Evolutionary conservation across 2,329 filamentous ascomycete genomes (phyloP).

Genomic region (Cryphonectria carpinicola): DNA sequence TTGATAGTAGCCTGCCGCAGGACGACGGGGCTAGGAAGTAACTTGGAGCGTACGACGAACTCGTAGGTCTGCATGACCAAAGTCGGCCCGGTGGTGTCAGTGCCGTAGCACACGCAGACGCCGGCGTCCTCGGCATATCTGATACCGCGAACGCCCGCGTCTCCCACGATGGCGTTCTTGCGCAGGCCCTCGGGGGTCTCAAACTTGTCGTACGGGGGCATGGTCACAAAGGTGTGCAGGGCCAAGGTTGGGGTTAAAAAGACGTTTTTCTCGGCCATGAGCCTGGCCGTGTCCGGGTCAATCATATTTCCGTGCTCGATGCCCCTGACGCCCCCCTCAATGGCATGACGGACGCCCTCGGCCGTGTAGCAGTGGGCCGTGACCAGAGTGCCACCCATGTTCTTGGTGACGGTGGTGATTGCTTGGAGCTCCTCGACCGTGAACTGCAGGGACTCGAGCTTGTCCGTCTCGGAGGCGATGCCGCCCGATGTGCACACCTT

Average conservation of each 20-base stretch:
- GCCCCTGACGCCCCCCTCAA: constrained; percentile 53
- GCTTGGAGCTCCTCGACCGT: constrained; percentile 55
- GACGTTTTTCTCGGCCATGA: constrained; percentile 50
- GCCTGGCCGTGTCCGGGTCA: constrained; percentile 41
- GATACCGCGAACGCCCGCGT: constrained; percentile 4
- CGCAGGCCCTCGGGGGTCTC: constrained; percentile 7
- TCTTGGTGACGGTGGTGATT: constrained; percentile 49
- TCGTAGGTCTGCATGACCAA: constrained; percentile 24
- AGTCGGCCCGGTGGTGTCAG: constrained; percentile 16
- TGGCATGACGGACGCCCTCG: constrained; percentile 49
- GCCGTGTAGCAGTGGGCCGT: constrained; percentile 57
- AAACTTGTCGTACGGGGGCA: constrained; percentile 27
- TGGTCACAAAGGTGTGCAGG: constrained; percentile 44
- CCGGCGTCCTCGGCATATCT: constrained; percentile 18
- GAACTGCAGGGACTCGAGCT: constrained; percentile 58
- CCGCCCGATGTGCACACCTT: constrained; percentile 65
- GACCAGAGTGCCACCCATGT: constrained; percentile 49
- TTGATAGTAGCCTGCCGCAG: constrained; percentile 41
- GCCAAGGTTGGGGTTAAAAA: constrained; percentile 55
- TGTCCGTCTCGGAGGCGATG: constrained; percentile 58
- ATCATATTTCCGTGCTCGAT: constrained; percentile 48
- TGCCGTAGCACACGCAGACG: constrained; percentile 21
- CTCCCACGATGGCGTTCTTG: constrained; percentile 23
- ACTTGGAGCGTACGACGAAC: constrained; percentile 21
- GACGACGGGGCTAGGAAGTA: constrained; percentile 9